Conservation (phyloP, 805 yeast genomes). For the Candida corydali region DNA sequence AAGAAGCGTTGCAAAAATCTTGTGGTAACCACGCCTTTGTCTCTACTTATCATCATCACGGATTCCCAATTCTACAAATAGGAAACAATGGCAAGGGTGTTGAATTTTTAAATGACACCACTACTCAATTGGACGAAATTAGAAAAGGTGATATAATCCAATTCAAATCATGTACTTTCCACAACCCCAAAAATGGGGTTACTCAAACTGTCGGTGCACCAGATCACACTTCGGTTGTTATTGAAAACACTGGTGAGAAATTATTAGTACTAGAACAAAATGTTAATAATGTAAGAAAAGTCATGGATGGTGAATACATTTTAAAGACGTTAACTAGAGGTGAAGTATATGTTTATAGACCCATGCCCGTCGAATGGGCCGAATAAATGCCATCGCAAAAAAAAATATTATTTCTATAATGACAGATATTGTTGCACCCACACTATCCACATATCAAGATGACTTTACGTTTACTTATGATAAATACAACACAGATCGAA, state of each 20-base stretch:
- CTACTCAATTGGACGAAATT: constrained; percentile 33
- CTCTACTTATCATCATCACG: constrained; percentile 45
- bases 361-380: constrained; percentile 46
- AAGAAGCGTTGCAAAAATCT: constrained; percentile 48
- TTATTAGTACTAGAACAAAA: constrained; percentile 48
- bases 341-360: constrained; percentile 42
- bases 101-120: constrained; percentile 12
- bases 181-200: constrained; percentile 27
- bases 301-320: constrained; percentile 34
- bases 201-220: constrained; percentile 46
- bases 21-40: constrained; percentile 59
- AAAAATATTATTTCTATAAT: background rate
- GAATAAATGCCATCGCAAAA: constrained; percentile 11
- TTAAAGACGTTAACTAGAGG: constrained; percentile 40
- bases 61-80: constrained; percentile 35
- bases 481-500: constrained; percentile 25
- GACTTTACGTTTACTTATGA: constrained; percentile 51
- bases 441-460: constrained; percentile 70
- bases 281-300: constrained; percentile 39
- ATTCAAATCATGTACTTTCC: constrained; percentile 39
- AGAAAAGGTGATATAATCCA: constrained; percentile 57
- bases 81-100: constrained; percentile 16
- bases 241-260: constrained; percentile 22
- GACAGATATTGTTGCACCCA: constrained; percentile 48
- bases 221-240: constrained; percentile 45